Evolutionary conservation across 495 filamentous ascomycete species (phyloP).

Genomic region (Astrothelium macrocarpum): DNA sequence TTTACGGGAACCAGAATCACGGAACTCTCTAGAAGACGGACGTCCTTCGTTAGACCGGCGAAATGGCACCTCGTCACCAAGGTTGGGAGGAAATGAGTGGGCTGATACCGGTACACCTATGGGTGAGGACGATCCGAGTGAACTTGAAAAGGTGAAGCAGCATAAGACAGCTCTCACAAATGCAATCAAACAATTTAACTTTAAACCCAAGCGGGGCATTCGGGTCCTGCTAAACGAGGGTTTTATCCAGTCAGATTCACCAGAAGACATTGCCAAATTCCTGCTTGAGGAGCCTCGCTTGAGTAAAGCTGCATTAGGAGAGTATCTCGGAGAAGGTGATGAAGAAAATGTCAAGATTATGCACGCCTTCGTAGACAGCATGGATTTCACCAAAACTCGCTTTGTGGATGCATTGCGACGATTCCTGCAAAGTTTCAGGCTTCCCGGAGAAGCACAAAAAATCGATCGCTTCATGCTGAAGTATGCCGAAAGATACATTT

Average conservation of each 20-base stretch:
- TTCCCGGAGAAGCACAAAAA: slow-evolving; percentile 96
- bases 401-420: slow-evolving; percentile 87
- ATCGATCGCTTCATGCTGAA: slow-evolving; percentile 99
- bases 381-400: slow-evolving; percentile 88
- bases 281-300: slow-evolving; percentile 63
- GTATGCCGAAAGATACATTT: slow-evolving; percentile 91
- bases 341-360: slow-evolving; percentile 88
- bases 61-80: slow-evolving; percentile 22
- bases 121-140: slow-evolving; percentile 77
- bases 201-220: slow-evolving; percentile 91
- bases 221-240: slow-evolving; percentile 72
- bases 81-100: neutral
- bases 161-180: slow-evolving; percentile 85
- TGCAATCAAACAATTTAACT: slow-evolving; percentile 89
- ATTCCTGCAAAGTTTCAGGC: slow-evolving; percentile 88
- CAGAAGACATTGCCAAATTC: slow-evolving; percentile 80
- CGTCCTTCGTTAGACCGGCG: slow-evolving; percentile 70
- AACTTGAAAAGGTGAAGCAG: slow-evolving; percentile 88
- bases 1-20: slow-evolving; percentile 43
- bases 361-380: slow-evolving; percentile 92
- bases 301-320: slow-evolving; percentile 85
- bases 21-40: slow-evolving; percentile 62
- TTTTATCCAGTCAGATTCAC: slow-evolving; percentile 67
- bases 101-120: slow-evolving; percentile 62
- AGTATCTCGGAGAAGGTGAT: slow-evolving; percentile 92